A percentile compares a stretch with the other conserved stretches of the same genome.
Conservation (phyloP, 306 rosid species). For the Geum urbanum region DNA sequence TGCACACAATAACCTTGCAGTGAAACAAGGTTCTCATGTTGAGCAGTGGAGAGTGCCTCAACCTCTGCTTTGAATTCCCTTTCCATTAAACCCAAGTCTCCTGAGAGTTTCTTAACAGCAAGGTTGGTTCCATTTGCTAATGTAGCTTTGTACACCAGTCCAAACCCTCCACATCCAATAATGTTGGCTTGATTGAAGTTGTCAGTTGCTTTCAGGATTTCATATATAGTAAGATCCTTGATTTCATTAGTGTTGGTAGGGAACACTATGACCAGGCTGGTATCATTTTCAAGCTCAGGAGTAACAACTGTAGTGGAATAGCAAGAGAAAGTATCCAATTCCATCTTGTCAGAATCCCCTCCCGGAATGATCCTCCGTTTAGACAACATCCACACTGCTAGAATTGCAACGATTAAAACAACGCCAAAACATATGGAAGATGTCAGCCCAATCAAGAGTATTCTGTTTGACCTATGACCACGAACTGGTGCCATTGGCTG, state of each 20-base stretch:
- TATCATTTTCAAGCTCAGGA: conserved; percentile 57
- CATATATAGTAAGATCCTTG: conserved; percentile 73
- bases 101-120: conserved; percentile 92
- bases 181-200: conserved; percentile 90
- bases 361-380: conserved; percentile 81
- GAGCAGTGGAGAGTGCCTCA: conserved; percentile 84
- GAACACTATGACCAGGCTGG: conserved; percentile 79
- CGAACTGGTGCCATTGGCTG: conserved; percentile 17
- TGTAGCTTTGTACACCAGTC: conserved; percentile 87
- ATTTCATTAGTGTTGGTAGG: conserved; percentile 52
- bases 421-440: conserved; percentile 42
- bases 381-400: conserved; percentile 69
- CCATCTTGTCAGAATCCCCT: conserved; percentile 62
- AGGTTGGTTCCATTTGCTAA: conserved; percentile 61
- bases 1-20: conserved; percentile 87
- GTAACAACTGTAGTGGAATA: conserved; percentile 49
- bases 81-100: conserved; percentile 88
- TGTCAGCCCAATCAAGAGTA: conserved; percentile 39
- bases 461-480: conserved; percentile 38
- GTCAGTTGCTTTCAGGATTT: conserved; percentile 81
- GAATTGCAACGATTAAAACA: conserved; percentile 39
- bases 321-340: conserved; percentile 54
- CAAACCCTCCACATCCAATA: conserved; percentile 92
- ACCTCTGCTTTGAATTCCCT: conserved; percentile 95
- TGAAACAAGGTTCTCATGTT: conserved; percentile 81